phyloP scores from a whole-genome alignment of 345 rosid species.

The Melaleuca quinquenervia region DNA sequence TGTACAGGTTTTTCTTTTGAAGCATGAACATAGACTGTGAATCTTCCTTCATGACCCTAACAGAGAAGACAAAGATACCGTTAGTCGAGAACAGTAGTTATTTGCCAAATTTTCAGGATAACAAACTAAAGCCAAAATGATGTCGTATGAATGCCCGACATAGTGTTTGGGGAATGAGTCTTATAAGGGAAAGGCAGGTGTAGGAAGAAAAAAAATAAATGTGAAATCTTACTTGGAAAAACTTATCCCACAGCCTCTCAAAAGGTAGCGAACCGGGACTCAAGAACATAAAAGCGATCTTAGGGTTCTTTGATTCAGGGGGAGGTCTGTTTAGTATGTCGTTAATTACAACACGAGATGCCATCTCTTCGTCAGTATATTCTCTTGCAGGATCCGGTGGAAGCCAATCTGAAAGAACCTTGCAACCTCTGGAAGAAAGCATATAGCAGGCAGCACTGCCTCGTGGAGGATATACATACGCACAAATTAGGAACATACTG shows the following conservation, averaged over 20 bases:
- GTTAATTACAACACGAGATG: conserved; percentile 54
- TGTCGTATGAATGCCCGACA: not conserved
- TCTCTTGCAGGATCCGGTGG: conserved; percentile 81
- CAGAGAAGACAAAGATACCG: not conserved
- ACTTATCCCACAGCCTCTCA: conserved; percentile 90
- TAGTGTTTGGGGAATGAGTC: not conserved
- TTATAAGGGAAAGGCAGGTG: not conserved
- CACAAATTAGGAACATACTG: conserved; percentile 55
- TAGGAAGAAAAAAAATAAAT: not conserved
- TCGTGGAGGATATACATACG: conserved; percentile 76
- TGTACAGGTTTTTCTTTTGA: conserved; percentile 65
- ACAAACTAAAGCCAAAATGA: not conserved
- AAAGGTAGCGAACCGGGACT: conserved; percentile 81
- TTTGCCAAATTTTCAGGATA: not conserved
- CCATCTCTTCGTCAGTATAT: conserved; percentile 71
- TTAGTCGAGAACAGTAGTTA: not conserved
- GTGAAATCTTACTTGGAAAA: conserved; percentile 46
- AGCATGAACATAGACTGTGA: conserved; percentile 74
- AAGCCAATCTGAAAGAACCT: conserved; percentile 76
- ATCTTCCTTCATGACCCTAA: conserved; percentile 80
- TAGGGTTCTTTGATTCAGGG: conserved; percentile 34
- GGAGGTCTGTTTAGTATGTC: conserved; percentile 59
- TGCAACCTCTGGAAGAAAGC: conserved; percentile 78
- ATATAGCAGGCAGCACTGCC: conserved; percentile 65
- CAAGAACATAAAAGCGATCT: conserved; percentile 90